These are phyloP conservation scores for Diversispora epigaea DNA, from an alignment of 192 early-diverging fungal genomes.

Conservation along the genomic window DNA sequence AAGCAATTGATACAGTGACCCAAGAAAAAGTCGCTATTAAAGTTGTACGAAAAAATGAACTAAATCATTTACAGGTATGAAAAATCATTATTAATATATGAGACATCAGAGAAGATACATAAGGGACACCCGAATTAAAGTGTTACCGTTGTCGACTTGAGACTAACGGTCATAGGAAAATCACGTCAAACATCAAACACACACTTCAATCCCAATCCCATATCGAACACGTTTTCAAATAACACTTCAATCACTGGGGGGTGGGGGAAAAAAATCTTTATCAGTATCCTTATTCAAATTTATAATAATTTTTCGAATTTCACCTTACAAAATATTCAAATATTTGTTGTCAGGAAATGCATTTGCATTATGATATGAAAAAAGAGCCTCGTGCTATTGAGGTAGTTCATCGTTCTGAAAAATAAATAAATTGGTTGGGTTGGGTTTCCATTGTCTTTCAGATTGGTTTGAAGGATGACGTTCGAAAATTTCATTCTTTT, in stretches of 20 bases:
- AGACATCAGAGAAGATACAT: neutral
- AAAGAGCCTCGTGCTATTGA: constrained; percentile 48
- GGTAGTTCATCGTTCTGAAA: constrained; percentile 35
- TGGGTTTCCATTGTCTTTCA: neutral
- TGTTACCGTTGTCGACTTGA: neutral
- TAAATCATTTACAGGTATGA: constrained; percentile 66
- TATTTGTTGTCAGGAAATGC: constrained; percentile 36
- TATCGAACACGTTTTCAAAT: no score
- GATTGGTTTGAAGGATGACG: neutral
- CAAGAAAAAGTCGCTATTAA: constrained; percentile 80
- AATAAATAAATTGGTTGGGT: neutral
- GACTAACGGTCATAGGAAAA: neutral
- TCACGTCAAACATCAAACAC: neutral
- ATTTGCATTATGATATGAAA: constrained; percentile 52
- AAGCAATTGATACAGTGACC: constrained; percentile 62
- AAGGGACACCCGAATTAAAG: neutral
- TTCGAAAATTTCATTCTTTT: neutral
- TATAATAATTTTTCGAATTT: no score
- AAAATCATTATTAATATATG: neutral
- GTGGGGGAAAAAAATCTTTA: no score
- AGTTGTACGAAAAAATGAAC: constrained; percentile 72
- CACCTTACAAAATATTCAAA: neutral
- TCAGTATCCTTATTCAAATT: no score
- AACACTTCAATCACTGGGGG: no score
- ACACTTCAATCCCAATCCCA: no score